Evolutionary conservation across 2,329 filamentous ascomycete species (phyloP), one percentile per base, ranked within the genome.

Genomic region (Fusarium illudens): DNA sequence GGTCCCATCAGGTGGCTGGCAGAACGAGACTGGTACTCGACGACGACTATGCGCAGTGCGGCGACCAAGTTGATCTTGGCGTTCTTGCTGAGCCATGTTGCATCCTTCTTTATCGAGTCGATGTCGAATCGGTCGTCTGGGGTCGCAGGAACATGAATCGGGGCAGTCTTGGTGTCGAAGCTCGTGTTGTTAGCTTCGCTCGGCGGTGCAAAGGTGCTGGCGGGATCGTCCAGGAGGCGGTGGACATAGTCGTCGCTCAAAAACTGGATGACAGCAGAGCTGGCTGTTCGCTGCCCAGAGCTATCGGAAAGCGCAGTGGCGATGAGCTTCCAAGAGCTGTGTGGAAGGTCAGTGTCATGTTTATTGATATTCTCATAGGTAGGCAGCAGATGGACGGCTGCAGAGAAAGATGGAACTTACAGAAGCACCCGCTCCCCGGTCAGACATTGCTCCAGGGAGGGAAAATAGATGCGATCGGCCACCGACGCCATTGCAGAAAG

Each of bases 21-120:
- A n/a, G 93, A 83, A 33, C 93, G 88, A 67, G 87, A 87, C 79
- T 98, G 95, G 84, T 91, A 92, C 84, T 98, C 96, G 46, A 96
- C 81, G 7, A 96, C 82, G 3, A 90, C 90, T 42, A 97, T 84
- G 62, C 96, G 88, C 73, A 99, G 83, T 25, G 95, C 94, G 12
- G 90, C 88, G 42, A 96, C 83, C 77, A 97, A 90, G 77, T 96
- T 93, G 68, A 97, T 88, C 44, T 87, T 85, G 52, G 90, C 88
- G 74, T 90, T 88, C 73, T 91, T 88, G 79, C 93, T 94, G 65
- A 99, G 83, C 94, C 94, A 98, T 70, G 91, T 77, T 32, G 93
- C 87, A 81, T 98, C 94, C 48, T 88, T 87, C 80, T 97, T 97
- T 77, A 98, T 88, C 74, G 91, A 83, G 36, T 91, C 89, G 70